These are phyloP conservation scores for Zelopaecilomyces penicillatus DNA, from an alignment of 2,329 filamentous ascomycete species.

Conservation along the genomic window DNA sequence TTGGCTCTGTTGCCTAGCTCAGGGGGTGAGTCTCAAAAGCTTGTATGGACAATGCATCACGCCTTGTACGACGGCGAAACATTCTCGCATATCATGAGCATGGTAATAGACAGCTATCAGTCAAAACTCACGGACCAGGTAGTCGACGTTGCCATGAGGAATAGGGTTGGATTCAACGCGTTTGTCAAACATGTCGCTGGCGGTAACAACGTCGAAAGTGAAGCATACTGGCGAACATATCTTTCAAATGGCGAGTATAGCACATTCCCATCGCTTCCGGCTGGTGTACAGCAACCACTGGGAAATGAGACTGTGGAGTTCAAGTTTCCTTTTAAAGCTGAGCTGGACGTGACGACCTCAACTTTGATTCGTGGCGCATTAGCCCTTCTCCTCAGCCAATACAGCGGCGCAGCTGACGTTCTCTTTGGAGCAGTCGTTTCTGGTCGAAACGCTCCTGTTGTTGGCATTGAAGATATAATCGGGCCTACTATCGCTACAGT, in stretches of 20 bases:
- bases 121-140: background rate
- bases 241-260: background rate
- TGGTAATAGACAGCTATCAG: background rate
- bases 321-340: background rate
- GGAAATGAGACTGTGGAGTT: background rate
- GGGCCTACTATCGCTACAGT: background rate
- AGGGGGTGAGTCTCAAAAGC: background rate
- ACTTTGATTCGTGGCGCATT: background rate
- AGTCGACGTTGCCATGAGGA: too few relatives aligned
- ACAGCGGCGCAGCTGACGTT: background rate
- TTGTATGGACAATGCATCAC: slow-evolving; percentile 1
- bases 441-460: background rate
- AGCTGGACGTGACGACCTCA: background rate
- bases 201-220: background rate
- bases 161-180: background rate
- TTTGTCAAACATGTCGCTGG: background rate
- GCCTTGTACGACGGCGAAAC: background rate
- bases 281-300: background rate
- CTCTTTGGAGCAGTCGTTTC: background rate
- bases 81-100: background rate
- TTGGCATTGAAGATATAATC: background rate
- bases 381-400: background rate
- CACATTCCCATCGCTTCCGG: background rate
- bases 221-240: background rate
- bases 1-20: background rate